These are phyloP conservation scores for Coniochaeta sp. DNA, from an alignment of 2,329 filamentous ascomycete genomes.

Conservation along the genomic window DNA sequence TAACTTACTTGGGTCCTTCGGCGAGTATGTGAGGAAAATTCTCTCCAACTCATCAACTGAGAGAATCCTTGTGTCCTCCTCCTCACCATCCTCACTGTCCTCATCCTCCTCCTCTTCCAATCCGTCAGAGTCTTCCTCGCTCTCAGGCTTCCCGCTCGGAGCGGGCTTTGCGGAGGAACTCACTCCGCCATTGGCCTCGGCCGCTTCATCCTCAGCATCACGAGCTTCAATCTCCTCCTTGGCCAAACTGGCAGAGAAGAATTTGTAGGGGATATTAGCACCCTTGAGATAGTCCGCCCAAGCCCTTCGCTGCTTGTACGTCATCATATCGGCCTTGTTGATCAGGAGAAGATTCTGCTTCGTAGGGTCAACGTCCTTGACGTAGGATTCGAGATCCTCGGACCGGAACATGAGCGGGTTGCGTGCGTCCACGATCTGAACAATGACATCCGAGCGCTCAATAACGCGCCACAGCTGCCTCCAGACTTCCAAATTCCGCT, in stretches of 20 bases:
- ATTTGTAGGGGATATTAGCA: slow-evolving; percentile 80
- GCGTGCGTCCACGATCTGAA: slow-evolving; percentile 96
- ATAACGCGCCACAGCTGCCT: slow-evolving; percentile 97
- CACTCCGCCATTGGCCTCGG: not conserved
- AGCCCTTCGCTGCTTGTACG: slow-evolving; percentile 65
- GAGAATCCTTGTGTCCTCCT: slow-evolving; percentile 64
- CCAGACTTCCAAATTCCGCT: slow-evolving; percentile 96
- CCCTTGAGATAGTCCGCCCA: slow-evolving; percentile 86
- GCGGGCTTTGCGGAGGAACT: not conserved
- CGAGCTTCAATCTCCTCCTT: slow-evolving; percentile 76
- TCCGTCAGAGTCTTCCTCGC: slow-evolving; percentile 17
- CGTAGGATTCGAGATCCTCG: slow-evolving; percentile 87
- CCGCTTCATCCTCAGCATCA: slow-evolving; percentile 17
- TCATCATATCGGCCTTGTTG: slow-evolving; percentile 99
- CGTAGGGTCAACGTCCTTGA: slow-evolving; percentile 80
- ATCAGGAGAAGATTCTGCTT: slow-evolving; percentile 91
- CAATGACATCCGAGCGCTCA: slow-evolving; percentile 88
- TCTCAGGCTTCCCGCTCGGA: slow-evolving; percentile 6
- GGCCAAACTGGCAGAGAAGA: slow-evolving; percentile 90
- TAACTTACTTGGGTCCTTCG: slow-evolving; percentile 41
- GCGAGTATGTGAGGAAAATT: slow-evolving; percentile 71
- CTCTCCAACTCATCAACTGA: slow-evolving; percentile 89
- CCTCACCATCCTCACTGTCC: slow-evolving; percentile 7
- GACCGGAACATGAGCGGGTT: slow-evolving; percentile 92
- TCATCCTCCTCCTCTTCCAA: slow-evolving; percentile 25